Evolutionary conservation across 495 filamentous ascomycete genomes (phyloP).

Genomic region (Neurospora tetrasperma): DNA sequence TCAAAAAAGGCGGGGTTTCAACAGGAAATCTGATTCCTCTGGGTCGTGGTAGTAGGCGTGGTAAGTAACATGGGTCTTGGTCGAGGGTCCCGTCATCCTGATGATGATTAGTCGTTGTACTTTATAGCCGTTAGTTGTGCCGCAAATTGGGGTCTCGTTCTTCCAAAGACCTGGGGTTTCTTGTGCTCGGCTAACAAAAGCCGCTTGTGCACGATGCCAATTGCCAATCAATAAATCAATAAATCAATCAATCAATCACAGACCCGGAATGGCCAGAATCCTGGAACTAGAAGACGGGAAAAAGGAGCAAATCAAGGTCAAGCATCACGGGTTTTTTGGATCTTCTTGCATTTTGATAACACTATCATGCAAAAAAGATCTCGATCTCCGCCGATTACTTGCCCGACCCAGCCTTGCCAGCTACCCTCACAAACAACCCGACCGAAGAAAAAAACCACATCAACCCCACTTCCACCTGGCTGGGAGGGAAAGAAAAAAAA

Average conservation of each 20-base stretch:
- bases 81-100: not conserved
- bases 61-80: not conserved
- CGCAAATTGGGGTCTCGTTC: not conserved
- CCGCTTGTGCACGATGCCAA: not conserved
- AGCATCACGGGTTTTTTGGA: not conserved
- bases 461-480: not conserved
- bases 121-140: not conserved
- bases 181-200: not conserved
- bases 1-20: not conserved
- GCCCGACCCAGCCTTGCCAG: not conserved
- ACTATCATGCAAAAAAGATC: not conserved
- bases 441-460: not conserved
- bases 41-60: not conserved
- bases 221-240: not conserved
- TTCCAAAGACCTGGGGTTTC: not conserved
- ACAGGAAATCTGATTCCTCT: not conserved
- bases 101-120: not conserved
- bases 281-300: not conserved
- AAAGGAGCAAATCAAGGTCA: not conserved
- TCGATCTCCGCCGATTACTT: not conserved
- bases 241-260: not conserved
- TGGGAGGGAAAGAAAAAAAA: not conserved
- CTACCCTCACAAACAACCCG: not conserved
- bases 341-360: not conserved
- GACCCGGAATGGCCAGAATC: not conserved